Evolutionary conservation across 1,284 basidiomycete species (phyloP).

Genomic region (Naganishia liquefaciens): DNA sequence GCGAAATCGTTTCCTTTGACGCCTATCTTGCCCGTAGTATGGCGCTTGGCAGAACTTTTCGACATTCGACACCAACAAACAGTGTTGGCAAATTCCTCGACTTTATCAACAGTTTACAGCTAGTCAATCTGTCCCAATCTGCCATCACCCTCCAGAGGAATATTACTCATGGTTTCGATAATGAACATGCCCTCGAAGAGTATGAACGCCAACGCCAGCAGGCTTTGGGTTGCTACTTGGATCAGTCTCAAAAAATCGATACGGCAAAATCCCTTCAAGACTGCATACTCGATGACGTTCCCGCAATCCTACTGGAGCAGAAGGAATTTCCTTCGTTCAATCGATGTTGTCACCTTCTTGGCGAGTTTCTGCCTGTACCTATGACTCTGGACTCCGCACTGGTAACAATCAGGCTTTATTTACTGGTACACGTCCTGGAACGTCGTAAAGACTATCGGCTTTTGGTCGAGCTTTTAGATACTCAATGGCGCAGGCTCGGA

Average conservation of each 20-base stretch:
- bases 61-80: constrained; percentile 1
- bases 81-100: neutral
- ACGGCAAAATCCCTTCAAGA: neutral
- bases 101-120: constrained; percentile 7
- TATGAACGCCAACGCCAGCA: neutral
- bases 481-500: neutral
- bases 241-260: neutral
- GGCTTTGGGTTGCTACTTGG: constrained; percentile 4
- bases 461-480: neutral
- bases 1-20: neutral
- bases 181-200: neutral
- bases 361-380: neutral
- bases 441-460: constrained; percentile 8
- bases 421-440: constrained; percentile 14
- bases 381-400: neutral
- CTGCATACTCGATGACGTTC: neutral
- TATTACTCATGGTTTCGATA: neutral
- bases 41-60: constrained; percentile 7
- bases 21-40: constrained; percentile 14
- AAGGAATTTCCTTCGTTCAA: neutral
- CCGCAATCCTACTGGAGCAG: neutral
- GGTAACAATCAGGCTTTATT: neutral
- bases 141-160: constrained; percentile 7
- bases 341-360: neutral
- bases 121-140: neutral